These are phyloP conservation scores for Hebeloma cylindrosporum DNA, from an alignment of 768 basidiomycete species.

Conservation along the genomic window DNA sequence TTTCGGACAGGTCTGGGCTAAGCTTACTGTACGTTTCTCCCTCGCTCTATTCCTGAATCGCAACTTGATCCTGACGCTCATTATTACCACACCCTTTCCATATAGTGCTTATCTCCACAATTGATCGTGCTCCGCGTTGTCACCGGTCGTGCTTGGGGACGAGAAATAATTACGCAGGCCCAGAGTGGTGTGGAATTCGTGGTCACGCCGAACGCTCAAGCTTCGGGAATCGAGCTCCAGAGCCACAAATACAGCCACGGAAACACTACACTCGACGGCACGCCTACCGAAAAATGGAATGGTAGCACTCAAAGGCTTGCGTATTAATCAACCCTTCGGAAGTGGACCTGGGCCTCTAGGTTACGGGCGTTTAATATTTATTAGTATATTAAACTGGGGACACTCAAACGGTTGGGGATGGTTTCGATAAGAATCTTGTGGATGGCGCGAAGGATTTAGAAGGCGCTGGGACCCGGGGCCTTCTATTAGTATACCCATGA, in stretches of 20 bases:
- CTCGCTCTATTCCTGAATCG: not conserved
- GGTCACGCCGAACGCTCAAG: constrained; percentile 14
- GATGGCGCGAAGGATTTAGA: no score
- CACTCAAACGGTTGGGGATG: no score
- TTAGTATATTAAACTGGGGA: no score
- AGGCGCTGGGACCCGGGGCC: no score
- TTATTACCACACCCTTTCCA: not conserved
- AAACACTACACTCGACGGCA: constrained; percentile 19
- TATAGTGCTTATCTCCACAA: constrained; percentile 26
- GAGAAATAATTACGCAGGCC: constrained; percentile 23
- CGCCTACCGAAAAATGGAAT: constrained; percentile 22
- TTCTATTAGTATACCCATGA: no score
- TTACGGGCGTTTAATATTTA: constrained; percentile 2
- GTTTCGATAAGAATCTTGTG: no score
- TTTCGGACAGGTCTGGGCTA: constrained; percentile 43
- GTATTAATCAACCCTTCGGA: not conserved
- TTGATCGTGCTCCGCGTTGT: constrained; percentile 26
- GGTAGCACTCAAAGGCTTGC: constrained; percentile 21
- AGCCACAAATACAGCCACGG: constrained; percentile 22
- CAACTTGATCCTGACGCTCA: no score
- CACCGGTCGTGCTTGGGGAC: constrained; percentile 24
- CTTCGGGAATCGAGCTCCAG: constrained; percentile 22
- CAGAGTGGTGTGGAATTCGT: constrained; percentile 23
- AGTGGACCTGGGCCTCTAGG: not conserved
- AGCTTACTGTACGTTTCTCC: constrained; percentile 36